Conservation (phyloP, 2,329 filamentous ascomycete genomes). For the Penicillium oxalicum region DNA sequence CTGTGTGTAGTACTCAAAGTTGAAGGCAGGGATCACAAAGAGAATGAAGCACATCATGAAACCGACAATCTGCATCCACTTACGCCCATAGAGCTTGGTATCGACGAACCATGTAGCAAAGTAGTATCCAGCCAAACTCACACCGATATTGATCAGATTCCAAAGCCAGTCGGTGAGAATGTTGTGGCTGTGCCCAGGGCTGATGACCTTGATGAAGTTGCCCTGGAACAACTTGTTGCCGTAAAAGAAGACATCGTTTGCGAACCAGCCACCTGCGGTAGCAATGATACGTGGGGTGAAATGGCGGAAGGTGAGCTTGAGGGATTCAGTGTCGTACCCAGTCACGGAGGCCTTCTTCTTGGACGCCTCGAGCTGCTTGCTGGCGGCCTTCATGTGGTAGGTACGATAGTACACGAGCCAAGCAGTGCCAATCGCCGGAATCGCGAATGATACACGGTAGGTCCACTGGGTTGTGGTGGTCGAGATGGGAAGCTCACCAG, state of each 20-base stretch:
- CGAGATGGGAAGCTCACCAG: conserved; percentile 69
- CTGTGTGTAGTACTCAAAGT: conserved; percentile 74
- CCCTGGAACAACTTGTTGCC: conserved; percentile 95
- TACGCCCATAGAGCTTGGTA: conserved; percentile 92
- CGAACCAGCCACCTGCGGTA: conserved; percentile 85
- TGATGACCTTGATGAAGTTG: conserved; percentile 79
- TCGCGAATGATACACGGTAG: conserved; percentile 84
- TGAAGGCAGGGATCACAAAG: conserved; percentile 85
- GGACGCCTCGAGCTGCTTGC: conserved; percentile 71
- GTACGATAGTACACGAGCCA: conserved; percentile 95
- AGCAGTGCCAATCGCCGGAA: conserved; percentile 81
- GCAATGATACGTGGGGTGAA: conserved; percentile 82
- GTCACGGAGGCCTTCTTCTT: conserved; percentile 85
- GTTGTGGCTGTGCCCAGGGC: conserved; percentile 54
- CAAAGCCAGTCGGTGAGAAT: conserved; percentile 85
- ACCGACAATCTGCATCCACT: conserved; percentile 91
- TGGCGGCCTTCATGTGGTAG: conserved; percentile 85
- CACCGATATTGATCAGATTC: conserved; percentile 84
- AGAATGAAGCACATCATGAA: conserved; percentile 91
- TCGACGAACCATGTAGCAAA: conserved; percentile 80
- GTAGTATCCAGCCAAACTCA: conserved; percentile 84
- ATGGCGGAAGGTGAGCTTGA: conserved; percentile 69
- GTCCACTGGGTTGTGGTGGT: conserved; percentile 72
- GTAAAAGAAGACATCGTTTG: conserved; percentile 98
- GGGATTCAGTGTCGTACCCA: conserved; percentile 79